Base-by-base conservation (phyloP, 2,329 filamentous ascomycete species). In the Fusarium begoniae region DNA sequence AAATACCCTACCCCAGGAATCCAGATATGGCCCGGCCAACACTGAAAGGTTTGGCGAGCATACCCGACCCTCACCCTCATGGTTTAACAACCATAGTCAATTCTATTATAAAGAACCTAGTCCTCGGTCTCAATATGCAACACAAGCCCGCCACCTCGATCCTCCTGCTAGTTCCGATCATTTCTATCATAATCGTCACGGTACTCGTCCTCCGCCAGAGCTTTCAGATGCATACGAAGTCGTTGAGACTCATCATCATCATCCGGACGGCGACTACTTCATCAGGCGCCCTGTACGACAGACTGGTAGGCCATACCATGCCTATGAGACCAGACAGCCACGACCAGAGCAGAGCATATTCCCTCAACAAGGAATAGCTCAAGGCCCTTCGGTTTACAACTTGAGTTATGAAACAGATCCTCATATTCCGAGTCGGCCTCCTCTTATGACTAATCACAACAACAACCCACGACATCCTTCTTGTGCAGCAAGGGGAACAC, bases 191-290 rank as follows among this genome's bases (percentile, higher is more conserved):
- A 69, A 75, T 28, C 54, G 40, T 22, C 59, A 35, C 13, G 41
- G 55, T 38, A 37, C 40, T 22, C 67, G 22, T 22, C 69, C 61
- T n/a, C 63, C 64, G 9, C 38, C 50, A 24, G 59, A 58, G 14
- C 70, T 56, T 32, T 64, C 76, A 11, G 83, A 83, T 53, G 72
- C 82, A 9, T 85, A 84, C 66, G 87, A 89, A 74, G 79, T 87
- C 17, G 81, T 89, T 40, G 83, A 85, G 44, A 83, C 86, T 13
- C 80, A 82, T 18, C 84, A 86, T 73, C 80, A 82, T 18, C 84
- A 86, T 73, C 80, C 83, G 5, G 78, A 83, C 26, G 86, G 86
- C 17, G 82, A 85, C 55, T 88, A 87, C 68, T 84, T 85, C 67
- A 82, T 87, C 60, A 82, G 83, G 44, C 82, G 85, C 35, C 85